Conservation (phyloP, 768 basidiomycete genomes). For the Tricholoma terreum region DNA sequence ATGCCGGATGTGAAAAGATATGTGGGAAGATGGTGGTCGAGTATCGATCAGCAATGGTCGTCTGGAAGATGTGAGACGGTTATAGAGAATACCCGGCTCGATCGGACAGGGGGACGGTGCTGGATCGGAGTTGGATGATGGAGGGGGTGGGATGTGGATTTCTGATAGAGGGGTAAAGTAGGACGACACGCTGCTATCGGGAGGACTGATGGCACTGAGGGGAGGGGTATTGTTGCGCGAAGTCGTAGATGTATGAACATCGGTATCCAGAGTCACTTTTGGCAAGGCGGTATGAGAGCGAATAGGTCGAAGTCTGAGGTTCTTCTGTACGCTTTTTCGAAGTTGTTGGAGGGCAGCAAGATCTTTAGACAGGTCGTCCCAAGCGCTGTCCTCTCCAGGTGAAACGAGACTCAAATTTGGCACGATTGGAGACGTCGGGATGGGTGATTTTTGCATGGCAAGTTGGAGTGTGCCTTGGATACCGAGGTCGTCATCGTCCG, state of each 20-base stretch:
- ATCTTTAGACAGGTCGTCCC: conserved; percentile 66
- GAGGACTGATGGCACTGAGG: conserved; percentile 43
- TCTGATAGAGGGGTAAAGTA: conserved; percentile 54
- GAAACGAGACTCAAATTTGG: conserved; percentile 30
- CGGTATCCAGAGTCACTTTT: conserved; percentile 36
- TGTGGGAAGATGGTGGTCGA: conserved; percentile 64
- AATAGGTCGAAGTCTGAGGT: conserved; percentile 76
- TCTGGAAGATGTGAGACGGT: conserved; percentile 44
- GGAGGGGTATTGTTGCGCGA: conserved; percentile 26
- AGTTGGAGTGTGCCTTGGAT: conserved; percentile 39
- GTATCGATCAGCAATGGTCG: conserved; percentile 82
- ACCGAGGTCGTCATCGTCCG: conserved; percentile 29
- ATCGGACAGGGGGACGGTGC: conserved; percentile 30
- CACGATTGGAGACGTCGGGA: conserved; percentile 29
- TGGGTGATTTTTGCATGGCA: conserved; percentile 35
- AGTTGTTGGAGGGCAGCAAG: conserved; percentile 66
- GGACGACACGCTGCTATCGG: conserved; percentile 38
- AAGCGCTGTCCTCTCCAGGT: conserved; percentile 34
- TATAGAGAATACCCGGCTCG: conserved; percentile 44
- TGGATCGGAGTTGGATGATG: conserved; percentile 24
- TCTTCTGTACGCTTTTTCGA: conserved; percentile 69
- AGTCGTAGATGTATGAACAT: conserved; percentile 18
- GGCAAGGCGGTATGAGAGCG: conserved; percentile 54
- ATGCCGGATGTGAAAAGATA: conserved; percentile 58
- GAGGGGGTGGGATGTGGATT: conserved; percentile 22